Evolutionary conservation across 371 early-diverging fungal species (phyloP).

Genomic region (Chytridiales sp.): DNA sequence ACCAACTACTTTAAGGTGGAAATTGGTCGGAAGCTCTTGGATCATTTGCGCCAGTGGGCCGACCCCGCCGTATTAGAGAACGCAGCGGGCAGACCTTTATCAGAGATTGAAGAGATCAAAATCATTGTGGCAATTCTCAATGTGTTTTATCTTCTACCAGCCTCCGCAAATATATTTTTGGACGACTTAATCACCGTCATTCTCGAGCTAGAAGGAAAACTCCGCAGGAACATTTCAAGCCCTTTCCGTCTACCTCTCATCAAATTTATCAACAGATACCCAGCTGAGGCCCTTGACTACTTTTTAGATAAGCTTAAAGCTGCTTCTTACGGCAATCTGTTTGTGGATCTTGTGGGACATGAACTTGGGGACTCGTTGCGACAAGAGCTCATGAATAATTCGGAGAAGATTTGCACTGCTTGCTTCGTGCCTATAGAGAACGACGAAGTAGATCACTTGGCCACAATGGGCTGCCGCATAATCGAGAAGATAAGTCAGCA

Average conservation of each 20-base stretch:
- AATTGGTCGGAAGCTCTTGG: constrained; percentile 95
- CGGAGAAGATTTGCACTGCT: constrained; percentile 58
- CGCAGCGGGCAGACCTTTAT: constrained; percentile 74
- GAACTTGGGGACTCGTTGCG: constrained; percentile 69
- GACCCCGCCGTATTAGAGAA: constrained; percentile 79
- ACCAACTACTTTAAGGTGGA: constrained; percentile 98
- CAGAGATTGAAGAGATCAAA: constrained; percentile 86
- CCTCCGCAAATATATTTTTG: constrained; percentile 89
- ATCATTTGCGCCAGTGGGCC: constrained; percentile 93
- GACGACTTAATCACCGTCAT: constrained; percentile 84
- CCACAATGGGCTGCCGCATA: constrained; percentile 39
- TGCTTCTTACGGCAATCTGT: constrained; percentile 57
- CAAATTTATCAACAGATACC: constrained; percentile 85
- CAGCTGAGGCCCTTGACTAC: constrained; percentile 79
- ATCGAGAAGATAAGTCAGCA: constrained; percentile 58
- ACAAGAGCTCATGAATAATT: constrained; percentile 62
- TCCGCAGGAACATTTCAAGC: constrained; percentile 80
- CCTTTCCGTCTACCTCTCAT: constrained; percentile 92
- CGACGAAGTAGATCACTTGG: neutral
- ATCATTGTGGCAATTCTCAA: constrained; percentile 92
- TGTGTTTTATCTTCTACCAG: constrained; percentile 89
- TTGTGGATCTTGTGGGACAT: constrained; percentile 64
- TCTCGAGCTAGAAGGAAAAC: constrained; percentile 75
- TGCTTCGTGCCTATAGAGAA: constrained; percentile 32
- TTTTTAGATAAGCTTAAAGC: constrained; percentile 75